Percentiles rank a stretch among this genome's conserved stretches.
phyloP scores from a whole-genome alignment of 1,139 yeast species.

The Candida pseudoviswanathii region DNA sequence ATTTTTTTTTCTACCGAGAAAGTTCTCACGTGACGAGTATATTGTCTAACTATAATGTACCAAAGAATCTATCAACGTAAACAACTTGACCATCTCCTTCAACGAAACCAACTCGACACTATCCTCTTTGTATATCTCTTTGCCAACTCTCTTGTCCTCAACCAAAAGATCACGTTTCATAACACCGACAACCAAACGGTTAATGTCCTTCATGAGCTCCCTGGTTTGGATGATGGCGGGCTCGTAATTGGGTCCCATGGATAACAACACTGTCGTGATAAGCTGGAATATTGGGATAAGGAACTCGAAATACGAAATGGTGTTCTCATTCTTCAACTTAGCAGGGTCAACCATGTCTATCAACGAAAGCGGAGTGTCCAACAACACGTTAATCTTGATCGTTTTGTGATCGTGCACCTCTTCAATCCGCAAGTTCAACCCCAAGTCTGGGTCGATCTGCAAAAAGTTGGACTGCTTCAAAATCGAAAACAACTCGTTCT shows the following conservation, averaged over 20 bases:
- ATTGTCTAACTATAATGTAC: conserved; percentile 25
- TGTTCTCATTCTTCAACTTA: conserved; percentile 20
- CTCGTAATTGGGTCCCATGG: conserved; percentile 79
- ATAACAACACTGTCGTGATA: conserved; percentile 63
- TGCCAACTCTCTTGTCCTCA: conserved; percentile 26
- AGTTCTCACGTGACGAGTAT: too few relatives aligned
- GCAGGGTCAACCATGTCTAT: conserved; percentile 22
- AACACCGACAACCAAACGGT: conserved; percentile 62
- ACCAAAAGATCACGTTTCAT: conserved; percentile 65
- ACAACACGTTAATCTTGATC: conserved; percentile 45
- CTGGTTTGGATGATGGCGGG: conserved; percentile 60
- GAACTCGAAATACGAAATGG: conserved; percentile 64
- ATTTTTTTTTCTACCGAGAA: too few relatives aligned
- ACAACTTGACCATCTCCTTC: conserved; percentile 54
- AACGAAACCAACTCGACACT: conserved; percentile 33
- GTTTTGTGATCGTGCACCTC: conserved; percentile 24
- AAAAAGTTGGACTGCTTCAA: conserved; percentile 61
- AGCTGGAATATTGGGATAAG: conserved; percentile 80
- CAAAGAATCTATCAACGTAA: conserved; percentile 59
- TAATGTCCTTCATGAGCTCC: conserved; percentile 54
- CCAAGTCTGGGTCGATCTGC: conserved; percentile 78
- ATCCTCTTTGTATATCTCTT: conserved; percentile 22
- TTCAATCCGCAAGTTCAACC: conserved; percentile 48
- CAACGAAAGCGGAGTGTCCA: conserved; percentile 54
- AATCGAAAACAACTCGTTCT: conserved; percentile 68